These are phyloP conservation scores for Yarrowia deformans DNA, from an alignment of 805 yeast species.

Conservation along the genomic window DNA sequence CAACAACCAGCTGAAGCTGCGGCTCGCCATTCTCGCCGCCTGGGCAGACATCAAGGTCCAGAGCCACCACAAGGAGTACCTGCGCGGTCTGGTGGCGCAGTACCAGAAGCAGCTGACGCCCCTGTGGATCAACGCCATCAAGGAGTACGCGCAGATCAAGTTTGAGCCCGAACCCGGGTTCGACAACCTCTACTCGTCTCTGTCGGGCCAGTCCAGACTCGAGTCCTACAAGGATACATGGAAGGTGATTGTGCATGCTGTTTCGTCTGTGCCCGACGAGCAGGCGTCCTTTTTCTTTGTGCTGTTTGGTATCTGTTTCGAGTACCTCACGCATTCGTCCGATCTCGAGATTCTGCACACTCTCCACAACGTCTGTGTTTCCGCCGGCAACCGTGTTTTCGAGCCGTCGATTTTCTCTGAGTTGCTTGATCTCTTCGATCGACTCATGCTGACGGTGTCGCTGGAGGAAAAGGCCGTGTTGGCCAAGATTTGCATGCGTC, in stretches of 20 bases:
- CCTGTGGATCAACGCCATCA: slow-evolving; percentile 77
- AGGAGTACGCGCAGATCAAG: slow-evolving; percentile 74
- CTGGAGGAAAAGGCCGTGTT: slow-evolving; percentile 57
- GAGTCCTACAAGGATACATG: slow-evolving; percentile 66
- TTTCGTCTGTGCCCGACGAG: slow-evolving; percentile 66
- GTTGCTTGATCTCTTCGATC: slow-evolving; percentile 74
- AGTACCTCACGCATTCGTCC: slow-evolving; percentile 56
- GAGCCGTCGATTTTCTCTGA: slow-evolving; percentile 54
- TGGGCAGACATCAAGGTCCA: slow-evolving; percentile 54
- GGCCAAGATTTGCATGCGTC: slow-evolving; percentile 63
- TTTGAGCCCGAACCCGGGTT: slow-evolving; percentile 56
- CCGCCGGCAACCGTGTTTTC: slow-evolving; percentile 23
- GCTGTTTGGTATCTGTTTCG: slow-evolving; percentile 83
- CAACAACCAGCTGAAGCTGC: slow-evolving; percentile 51
- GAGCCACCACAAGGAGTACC: slow-evolving; percentile 45
- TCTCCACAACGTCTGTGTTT: slow-evolving; percentile 35
- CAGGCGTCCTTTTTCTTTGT: slow-evolving; percentile 69
- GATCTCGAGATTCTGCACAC: slow-evolving; percentile 42
- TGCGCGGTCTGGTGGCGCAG: slow-evolving; percentile 55
- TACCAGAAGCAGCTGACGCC: slow-evolving; percentile 70
- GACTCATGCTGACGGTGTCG: slow-evolving; percentile 66
- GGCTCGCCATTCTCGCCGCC: slow-evolving; percentile 52
- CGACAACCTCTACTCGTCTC: slow-evolving; percentile 49
- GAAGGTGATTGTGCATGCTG: slow-evolving; percentile 78
- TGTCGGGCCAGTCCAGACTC: slow-evolving; percentile 54